A percentile compares a stretch with the other conserved stretches of the same genome.
Evolutionary conservation across 495 filamentous ascomycete species (phyloP).

Genomic region (Penicillium subrubescens): DNA sequence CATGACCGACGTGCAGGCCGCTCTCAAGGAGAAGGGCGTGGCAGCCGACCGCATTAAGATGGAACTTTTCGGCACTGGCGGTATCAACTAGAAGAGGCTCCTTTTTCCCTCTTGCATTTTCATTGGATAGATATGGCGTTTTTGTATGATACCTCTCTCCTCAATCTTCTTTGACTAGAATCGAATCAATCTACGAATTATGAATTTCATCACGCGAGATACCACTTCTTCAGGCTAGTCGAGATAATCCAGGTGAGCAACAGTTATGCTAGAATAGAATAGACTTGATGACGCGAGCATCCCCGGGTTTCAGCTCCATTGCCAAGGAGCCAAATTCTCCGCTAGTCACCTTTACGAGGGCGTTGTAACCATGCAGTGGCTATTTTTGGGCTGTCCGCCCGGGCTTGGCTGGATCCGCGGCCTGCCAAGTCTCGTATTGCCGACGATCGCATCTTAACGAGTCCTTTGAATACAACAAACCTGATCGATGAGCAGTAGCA

Average conservation of each 20-base stretch:
- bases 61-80: conserved; percentile 70
- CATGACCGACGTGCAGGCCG: conserved; percentile 58
- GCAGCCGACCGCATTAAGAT: conserved; percentile 57
- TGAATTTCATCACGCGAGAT: background rate
- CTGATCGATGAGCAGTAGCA: background rate
- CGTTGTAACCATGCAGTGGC: background rate
- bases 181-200: conserved; percentile 8
- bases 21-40: conserved; percentile 56
- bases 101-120: conserved; percentile 1
- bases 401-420: background rate
- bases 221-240: background rate
- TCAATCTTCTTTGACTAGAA: conserved; percentile 7
- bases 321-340: background rate
- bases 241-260: background rate
- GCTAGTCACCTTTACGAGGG: background rate
- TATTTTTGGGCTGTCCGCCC: conserved; percentile 6
- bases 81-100: conserved; percentile 18
- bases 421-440: conserved; percentile 10
- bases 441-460: background rate
- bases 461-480: background rate
- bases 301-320: background rate
- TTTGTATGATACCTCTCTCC: conserved; percentile 15
- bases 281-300: background rate
- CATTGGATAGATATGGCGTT: conserved; percentile 6
- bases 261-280: background rate